Base-by-base conservation (phyloP, 352 stramenopile genomes). In the Globisporangium nunn region DNA sequence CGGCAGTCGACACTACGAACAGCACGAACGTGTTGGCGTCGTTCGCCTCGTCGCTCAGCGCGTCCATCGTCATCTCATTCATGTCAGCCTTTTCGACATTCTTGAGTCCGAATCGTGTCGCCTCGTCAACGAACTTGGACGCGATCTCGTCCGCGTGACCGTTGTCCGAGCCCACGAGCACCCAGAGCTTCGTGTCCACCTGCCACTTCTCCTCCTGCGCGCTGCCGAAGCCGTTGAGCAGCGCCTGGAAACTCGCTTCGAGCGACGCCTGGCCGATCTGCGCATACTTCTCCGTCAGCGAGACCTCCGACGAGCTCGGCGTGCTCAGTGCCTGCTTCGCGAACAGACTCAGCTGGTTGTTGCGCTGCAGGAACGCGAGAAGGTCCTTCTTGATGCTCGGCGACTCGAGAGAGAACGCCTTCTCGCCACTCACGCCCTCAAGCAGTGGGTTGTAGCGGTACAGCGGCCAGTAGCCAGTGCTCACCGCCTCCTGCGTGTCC, bases 381-480 rank as follows among this genome's bases (percentile, higher is more conserved):
- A 97, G 67, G 58, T 97, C 89, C 66, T 94, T 91, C 69, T 93
- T 91, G 56, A 97, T 88, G 55, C 86, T 96, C 17, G 90, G 87
- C 30, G 82, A 95, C 68, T 97, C 90, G 23, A 96, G 74, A n/a
- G 85, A 71, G 53, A 96, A 96, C 54, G 86, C 77, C 64, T 88
- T 96, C 66, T 96, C 88, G 41, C 82, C 85, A 2, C 81, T 72
- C 30, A 87, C 71, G 30, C 88, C 76, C 35, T 88, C 76, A 7
- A 93, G 69, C 47, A 83, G 48, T 39, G 88, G 88, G 64, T 96
- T 93, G 75, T 93, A 95, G n/a, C 87, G 81, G 72, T 96, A 97
- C n/a, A 96, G 63, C 48, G 88, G 90, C 88, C 88, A 96, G 71
- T 96, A 96, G 28, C 88, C 90, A 14, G 66, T 81, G 51, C 86